Evolutionary conservation across 2,329 filamentous ascomycete genomes (phyloP).

Genomic region (Albophoma yamanashiensis): DNA sequence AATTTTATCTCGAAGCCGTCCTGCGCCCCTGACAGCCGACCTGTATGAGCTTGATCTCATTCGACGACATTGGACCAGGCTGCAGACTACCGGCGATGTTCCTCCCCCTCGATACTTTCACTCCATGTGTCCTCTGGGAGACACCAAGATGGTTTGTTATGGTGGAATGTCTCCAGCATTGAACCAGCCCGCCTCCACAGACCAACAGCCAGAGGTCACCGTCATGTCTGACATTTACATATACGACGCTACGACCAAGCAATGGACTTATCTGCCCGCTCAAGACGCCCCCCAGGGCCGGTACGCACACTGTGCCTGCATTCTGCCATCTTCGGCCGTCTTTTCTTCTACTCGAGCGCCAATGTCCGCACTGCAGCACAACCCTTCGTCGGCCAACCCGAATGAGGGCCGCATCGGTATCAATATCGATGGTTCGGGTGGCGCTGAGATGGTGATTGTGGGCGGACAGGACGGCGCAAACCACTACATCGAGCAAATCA

Average conservation of each 20-base stretch:
- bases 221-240: constrained; percentile 99
- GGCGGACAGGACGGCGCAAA: constrained; percentile 96
- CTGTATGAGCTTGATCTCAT: constrained; percentile 91
- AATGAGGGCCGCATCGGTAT: constrained; percentile 85
- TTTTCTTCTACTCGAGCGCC: constrained; percentile 81
- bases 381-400: constrained; percentile 68
- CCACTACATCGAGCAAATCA: constrained; percentile 98
- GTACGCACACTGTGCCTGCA: constrained; percentile 92
- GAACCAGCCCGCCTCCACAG: constrained; percentile 32
- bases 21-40: constrained; percentile 73
- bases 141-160: constrained; percentile 95
- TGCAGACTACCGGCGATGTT: constrained; percentile 74
- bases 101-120: constrained; percentile 94
- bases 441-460: constrained; percentile 94
- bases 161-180: constrained; percentile 88
- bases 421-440: constrained; percentile 79
- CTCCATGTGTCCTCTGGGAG: constrained; percentile 85
- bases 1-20: constrained; percentile 72
- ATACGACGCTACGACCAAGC: constrained; percentile 72
- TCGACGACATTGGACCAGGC: constrained; percentile 81
- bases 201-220: constrained; percentile 69
- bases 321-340: constrained; percentile 75
- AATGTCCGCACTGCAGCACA: constrained; percentile 79
- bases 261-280: constrained; percentile 76
- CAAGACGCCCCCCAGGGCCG: constrained; percentile 81